Conservation (phyloP, 148 eudicot genomes). For the Nyssa sinensis region DNA sequence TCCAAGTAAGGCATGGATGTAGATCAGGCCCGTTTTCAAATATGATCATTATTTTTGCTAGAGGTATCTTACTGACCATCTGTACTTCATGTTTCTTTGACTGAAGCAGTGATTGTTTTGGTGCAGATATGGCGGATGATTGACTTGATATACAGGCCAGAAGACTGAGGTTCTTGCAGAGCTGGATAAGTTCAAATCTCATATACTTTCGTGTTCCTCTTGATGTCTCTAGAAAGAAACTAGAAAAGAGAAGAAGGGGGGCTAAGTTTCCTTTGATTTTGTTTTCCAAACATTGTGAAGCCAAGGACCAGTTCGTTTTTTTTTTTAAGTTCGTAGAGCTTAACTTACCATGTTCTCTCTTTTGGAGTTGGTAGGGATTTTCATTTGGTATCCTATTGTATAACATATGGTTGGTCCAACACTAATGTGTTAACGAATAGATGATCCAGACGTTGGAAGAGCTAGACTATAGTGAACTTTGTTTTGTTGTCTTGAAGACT, state of each 20-base stretch:
- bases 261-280: not conserved
- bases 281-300: not conserved
- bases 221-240: constrained; percentile 8
- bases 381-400: not conserved
- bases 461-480: not conserved
- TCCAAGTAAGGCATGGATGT: too few species aligned
- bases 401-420: not conserved
- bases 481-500: not conserved
- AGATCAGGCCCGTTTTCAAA: too few species aligned
- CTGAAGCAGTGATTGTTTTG: constrained; percentile 6
- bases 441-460: too few species aligned
- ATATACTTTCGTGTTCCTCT: constrained; percentile 49
- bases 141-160: constrained; percentile 82
- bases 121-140: constrained; percentile 96
- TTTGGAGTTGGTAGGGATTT: not conserved
- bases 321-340: not conserved
- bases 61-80: too few species aligned
- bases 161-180: constrained; percentile 79
- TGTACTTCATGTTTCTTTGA: not conserved
- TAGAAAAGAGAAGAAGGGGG: not conserved
- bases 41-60: too few species aligned
- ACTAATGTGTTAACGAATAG: too few species aligned
- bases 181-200: constrained; percentile 73
- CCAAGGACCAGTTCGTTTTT: not conserved
- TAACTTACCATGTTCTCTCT: not conserved